phyloP scores from a whole-genome alignment of 495 filamentous ascomycete genomes.

The Xylaria sp. region DNA sequence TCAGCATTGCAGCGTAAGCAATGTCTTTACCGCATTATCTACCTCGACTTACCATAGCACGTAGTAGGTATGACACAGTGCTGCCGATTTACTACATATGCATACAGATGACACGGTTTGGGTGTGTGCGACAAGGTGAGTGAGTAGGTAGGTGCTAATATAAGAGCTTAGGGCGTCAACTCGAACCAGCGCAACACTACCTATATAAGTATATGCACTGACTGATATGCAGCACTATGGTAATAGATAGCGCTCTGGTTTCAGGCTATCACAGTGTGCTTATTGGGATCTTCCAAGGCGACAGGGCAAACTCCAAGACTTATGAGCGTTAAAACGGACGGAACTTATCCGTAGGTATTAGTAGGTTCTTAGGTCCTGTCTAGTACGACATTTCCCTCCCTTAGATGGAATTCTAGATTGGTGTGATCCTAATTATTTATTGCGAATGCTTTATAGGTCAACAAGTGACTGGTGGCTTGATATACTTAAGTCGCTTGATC shows the following conservation, averaged over 20 bases:
- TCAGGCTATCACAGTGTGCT: neutral
- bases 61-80: neutral
- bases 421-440: neutral
- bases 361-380: neutral
- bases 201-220: neutral
- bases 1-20: neutral
- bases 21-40: neutral
- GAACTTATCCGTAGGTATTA: neutral
- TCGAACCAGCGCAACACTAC: neutral
- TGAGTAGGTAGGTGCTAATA: no score
- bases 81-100: neutral
- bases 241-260: conserved; percentile 3
- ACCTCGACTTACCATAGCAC: neutral
- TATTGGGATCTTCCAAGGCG: conserved; percentile 11
- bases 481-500: neutral
- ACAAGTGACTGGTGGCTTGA: neutral
- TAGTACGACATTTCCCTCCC: neutral
- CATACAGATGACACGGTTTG: neutral
- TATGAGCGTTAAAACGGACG: neutral
- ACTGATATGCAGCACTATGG: neutral
- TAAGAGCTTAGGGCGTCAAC: conserved; percentile 9
- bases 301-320: neutral
- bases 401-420: neutral
- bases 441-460: neutral
- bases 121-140: conserved; percentile 9